A percentile compares a stretch with the other conserved stretches of the same genome.
Evolutionary conservation across 768 basidiomycete species (phyloP).

Genomic region (Mycena sanguinolenta): DNA sequence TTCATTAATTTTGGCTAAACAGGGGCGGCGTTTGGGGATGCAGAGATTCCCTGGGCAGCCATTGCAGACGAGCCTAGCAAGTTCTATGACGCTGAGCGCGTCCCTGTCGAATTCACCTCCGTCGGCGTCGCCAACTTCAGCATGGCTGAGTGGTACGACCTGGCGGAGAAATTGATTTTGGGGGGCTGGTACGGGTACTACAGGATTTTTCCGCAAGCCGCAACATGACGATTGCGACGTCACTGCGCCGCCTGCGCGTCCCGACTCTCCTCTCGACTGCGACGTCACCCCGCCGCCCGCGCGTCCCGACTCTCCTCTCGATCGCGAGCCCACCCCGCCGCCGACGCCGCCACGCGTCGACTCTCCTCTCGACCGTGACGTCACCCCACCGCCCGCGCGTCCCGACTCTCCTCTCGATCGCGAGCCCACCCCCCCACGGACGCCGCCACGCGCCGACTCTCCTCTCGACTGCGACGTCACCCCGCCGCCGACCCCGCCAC

Average conservation of each 20-base stretch:
- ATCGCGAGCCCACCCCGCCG: no score
- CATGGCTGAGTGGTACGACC: not conserved
- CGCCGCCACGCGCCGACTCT: no score
- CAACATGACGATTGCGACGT: no score
- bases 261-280: no score
- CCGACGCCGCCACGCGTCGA: no score
- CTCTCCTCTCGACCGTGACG: not conserved
- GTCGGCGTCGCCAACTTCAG: not conserved
- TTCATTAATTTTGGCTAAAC: not conserved
- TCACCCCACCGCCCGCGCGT: not conserved
- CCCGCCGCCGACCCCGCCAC: no score
- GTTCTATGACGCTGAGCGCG: slow-evolving; percentile 5
- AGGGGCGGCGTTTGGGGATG: slow-evolving; percentile 16
- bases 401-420: no score
- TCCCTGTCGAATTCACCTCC: not conserved
- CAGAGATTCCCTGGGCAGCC: slow-evolving; percentile 14
- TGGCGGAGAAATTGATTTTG: not conserved
- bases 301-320: no score
- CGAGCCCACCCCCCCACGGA: no score
- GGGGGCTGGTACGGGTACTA: not conserved
- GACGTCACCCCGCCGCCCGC: no score
- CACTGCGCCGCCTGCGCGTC: no score
- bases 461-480: no score
- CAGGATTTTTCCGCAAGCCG: not conserved
- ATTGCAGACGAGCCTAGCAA: slow-evolving; percentile 1